Percentiles rank a stretch among this genome's conserved stretches.
These are phyloP conservation scores for Candida saitoana DNA, from an alignment of 805 yeast species.

Conservation along the genomic window DNA sequence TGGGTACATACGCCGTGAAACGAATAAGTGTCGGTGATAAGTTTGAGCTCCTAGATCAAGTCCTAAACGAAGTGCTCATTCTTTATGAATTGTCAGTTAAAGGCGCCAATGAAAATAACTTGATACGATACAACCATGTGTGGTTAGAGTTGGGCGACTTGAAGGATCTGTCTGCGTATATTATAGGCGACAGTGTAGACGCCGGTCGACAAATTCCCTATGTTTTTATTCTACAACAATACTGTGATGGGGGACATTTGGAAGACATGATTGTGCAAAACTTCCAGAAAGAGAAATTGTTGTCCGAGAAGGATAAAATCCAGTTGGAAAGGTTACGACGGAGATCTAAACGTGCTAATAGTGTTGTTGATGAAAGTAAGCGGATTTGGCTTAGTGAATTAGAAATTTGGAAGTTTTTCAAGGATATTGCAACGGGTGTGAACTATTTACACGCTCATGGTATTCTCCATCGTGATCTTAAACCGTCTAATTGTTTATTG, in stretches of 20 bases:
- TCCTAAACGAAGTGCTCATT: slow-evolving; percentile 73
- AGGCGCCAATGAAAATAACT: slow-evolving; percentile 47
- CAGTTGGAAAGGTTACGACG: slow-evolving; percentile 24
- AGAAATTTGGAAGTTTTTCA: slow-evolving; percentile 67
- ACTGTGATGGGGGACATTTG: slow-evolving; percentile 83
- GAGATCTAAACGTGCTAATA: slow-evolving; percentile 16
- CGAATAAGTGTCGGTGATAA: slow-evolving; percentile 82
- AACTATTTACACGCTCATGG: slow-evolving; percentile 67
- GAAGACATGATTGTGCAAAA: slow-evolving; percentile 51
- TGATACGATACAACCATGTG: slow-evolving; percentile 84
- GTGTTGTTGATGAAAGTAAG: slow-evolving; percentile 4
- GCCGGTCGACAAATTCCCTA: slow-evolving; percentile 45
- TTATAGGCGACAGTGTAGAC: slow-evolving; percentile 13
- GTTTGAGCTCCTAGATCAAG: slow-evolving; percentile 61
- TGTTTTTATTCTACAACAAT: slow-evolving; percentile 80
- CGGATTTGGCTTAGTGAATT: slow-evolving; percentile 41
- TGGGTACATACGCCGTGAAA: slow-evolving; percentile 82
- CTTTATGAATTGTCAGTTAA: slow-evolving; percentile 49
- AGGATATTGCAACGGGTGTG: slow-evolving; percentile 68
- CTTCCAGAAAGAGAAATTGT: slow-evolving; percentile 18
- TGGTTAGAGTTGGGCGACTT: slow-evolving; percentile 74
- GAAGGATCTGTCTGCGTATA: slow-evolving; percentile 39
- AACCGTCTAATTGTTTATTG: slow-evolving; percentile 82
- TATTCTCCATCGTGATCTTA: slow-evolving; percentile 82
- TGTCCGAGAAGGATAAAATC: slow-evolving; percentile 25